These are phyloP conservation scores for Nannizziopsis barbatae DNA, from an alignment of 2,329 filamentous ascomycete species.

Conservation along the genomic window DNA sequence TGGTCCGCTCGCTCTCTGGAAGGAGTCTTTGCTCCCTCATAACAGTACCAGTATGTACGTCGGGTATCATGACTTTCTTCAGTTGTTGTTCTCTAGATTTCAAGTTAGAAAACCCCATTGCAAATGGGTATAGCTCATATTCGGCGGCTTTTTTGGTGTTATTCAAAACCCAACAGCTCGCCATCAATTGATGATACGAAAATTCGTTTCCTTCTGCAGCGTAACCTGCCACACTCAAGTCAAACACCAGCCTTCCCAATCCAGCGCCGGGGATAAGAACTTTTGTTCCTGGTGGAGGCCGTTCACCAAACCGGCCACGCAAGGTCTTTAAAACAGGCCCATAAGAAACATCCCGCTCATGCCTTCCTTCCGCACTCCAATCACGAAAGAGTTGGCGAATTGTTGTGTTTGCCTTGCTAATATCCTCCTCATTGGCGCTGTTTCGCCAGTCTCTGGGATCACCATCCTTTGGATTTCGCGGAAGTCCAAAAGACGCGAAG, in stretches of 20 bases:
- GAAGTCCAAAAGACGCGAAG: slow-evolving; percentile 54
- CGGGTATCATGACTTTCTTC: slow-evolving; percentile 61
- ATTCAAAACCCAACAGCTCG: slow-evolving; percentile 52
- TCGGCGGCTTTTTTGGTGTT: slow-evolving; percentile 47
- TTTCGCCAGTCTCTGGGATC: slow-evolving; percentile 53
- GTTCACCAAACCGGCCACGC: slow-evolving; percentile 34
- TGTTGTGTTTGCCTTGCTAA: slow-evolving; percentile 87
- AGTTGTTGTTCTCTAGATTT: slow-evolving; percentile 62
- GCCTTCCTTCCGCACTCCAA: slow-evolving; percentile 68
- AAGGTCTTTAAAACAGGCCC: slow-evolving; percentile 60
- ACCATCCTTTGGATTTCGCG: slow-evolving; percentile 27
- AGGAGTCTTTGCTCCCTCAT: slow-evolving; percentile 34
- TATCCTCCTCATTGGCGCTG: slow-evolving; percentile 58
- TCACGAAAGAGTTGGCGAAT: slow-evolving; percentile 90
- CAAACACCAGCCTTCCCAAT: slow-evolving; percentile 77
- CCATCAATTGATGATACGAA: slow-evolving; percentile 90
- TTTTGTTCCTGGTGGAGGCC: slow-evolving; percentile 38
- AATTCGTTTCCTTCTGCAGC: slow-evolving; percentile 84
- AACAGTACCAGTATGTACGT: slow-evolving; percentile 57
- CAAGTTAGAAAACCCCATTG: slow-evolving; percentile 81
- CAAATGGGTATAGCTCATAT: slow-evolving; percentile 73
- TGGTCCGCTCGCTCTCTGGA: slow-evolving; percentile 19
- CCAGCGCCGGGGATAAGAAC: slow-evolving; percentile 86
- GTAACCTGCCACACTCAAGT: slow-evolving; percentile 64
- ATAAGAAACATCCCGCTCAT: slow-evolving; percentile 68